Percentiles rank a stretch among this genome's conserved stretches.
phyloP scores from a whole-genome alignment of 441 rosid species.

The Eutrema salsugineum region DNA sequence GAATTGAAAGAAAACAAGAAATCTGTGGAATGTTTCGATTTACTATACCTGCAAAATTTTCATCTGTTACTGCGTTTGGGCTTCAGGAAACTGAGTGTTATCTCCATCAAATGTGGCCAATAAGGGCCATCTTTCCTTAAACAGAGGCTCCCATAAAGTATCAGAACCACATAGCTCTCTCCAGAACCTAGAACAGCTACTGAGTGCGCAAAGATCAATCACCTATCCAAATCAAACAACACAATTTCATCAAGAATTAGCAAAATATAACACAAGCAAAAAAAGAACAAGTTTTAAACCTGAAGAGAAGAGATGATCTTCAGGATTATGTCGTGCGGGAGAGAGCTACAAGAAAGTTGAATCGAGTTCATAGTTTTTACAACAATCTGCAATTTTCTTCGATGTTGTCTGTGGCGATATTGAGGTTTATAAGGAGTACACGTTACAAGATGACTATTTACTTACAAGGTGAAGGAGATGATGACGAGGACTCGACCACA shows the following conservation, averaged over 20 bases:
- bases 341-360: slow-evolving; percentile 6
- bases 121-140: slow-evolving; percentile 28
- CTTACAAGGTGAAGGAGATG: neutral
- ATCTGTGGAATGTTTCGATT: neutral
- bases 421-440: slow-evolving; percentile 9
- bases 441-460: slow-evolving; percentile 4
- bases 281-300: neutral
- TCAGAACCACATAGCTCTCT: slow-evolving; percentile 31
- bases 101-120: slow-evolving; percentile 6
- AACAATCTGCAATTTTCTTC: neutral
- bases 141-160: slow-evolving; percentile 32
- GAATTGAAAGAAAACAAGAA: slow-evolving; percentile 3
- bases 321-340: slow-evolving; percentile 22
- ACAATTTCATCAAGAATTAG: neutral
- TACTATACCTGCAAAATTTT: slow-evolving; percentile 14
- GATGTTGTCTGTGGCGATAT: neutral
- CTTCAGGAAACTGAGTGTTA: neutral
- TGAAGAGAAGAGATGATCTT: slow-evolving; percentile 32
- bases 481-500: slow-evolving; percentile 6
- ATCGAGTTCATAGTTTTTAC: neutral
- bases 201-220: slow-evolving; percentile 27
- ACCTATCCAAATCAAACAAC: slow-evolving; percentile 18
- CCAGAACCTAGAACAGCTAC: slow-evolving; percentile 34
- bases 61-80: neutral
- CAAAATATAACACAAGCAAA: neutral